phyloP scores from a whole-genome alignment of 495 filamentous ascomycete genomes.

The Parachaetomium inaequale region DNA sequence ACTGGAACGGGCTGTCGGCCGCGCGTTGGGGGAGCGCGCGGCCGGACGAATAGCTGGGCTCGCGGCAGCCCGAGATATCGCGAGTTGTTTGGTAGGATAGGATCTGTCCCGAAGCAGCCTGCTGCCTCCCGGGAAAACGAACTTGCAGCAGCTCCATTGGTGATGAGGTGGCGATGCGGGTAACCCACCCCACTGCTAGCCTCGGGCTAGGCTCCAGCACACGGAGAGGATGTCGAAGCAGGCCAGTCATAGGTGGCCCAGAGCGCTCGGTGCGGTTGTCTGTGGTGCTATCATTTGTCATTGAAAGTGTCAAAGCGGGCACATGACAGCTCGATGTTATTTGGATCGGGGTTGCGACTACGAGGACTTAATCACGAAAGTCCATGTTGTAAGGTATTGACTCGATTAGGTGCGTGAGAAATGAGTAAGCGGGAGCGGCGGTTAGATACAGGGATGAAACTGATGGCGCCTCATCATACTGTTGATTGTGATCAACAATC shows the following conservation, averaged over 20 bases:
- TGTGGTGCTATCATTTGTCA: background rate
- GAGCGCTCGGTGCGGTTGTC: background rate
- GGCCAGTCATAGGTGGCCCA: background rate
- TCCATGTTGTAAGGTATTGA: too few relatives aligned
- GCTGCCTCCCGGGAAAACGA: background rate
- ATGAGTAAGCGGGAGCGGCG: constrained; percentile 2
- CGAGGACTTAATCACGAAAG: too few relatives aligned
- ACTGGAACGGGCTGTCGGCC: background rate
- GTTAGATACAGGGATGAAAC: constrained; percentile 8
- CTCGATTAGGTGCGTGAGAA: background rate
- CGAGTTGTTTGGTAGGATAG: background rate
- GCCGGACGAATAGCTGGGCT: background rate
- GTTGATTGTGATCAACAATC: constrained; percentile 11
- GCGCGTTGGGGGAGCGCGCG: background rate
- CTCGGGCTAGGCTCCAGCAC: background rate
- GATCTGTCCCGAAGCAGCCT: too few relatives aligned
- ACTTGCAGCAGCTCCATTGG: background rate
- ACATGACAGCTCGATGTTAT: background rate
- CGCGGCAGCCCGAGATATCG: background rate
- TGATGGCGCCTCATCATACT: background rate
- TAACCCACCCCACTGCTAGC: constrained; percentile 2
- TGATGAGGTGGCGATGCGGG: background rate
- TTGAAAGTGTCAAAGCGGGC: background rate
- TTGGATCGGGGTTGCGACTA: too few relatives aligned
- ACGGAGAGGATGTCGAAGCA: background rate